Evolutionary conservation across 2,329 filamentous ascomycete genomes (phyloP).

Genomic region (Aschersonia sp.): DNA sequence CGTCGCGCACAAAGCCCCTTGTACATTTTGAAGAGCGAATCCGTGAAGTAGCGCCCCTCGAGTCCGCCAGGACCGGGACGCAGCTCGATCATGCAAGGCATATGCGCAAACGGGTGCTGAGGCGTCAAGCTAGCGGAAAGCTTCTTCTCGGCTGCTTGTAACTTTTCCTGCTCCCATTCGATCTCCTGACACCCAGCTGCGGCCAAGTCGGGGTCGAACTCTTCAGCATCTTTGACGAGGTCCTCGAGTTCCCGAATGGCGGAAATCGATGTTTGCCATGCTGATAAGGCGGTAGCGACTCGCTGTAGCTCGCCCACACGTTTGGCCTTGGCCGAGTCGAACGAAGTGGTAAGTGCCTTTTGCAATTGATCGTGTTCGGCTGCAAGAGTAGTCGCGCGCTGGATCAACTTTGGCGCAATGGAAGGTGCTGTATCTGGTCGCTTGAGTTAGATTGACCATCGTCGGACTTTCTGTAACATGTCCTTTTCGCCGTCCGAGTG

Average conservation of each 20-base stretch:
- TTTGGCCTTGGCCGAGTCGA: constrained; percentile 42
- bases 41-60: constrained; percentile 83
- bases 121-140: constrained; percentile 72
- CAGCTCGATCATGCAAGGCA: constrained; percentile 86
- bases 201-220: constrained; percentile 52
- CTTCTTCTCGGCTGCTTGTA: constrained; percentile 48
- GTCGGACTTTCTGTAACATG: too few relatives aligned
- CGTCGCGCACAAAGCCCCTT: constrained; percentile 56
- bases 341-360: constrained; percentile 33
- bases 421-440: constrained; percentile 7
- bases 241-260: constrained; percentile 38
- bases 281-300: constrained; percentile 40
- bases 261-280: constrained; percentile 40
- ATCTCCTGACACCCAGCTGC: constrained; percentile 74
- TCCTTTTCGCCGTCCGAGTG: too few relatives aligned
- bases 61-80: constrained; percentile 82
- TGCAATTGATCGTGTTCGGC: constrained; percentile 43
- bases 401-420: constrained; percentile 41
- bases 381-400: constrained; percentile 42
- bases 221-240: constrained; percentile 29
- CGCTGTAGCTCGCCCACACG: constrained; percentile 45
- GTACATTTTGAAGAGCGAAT: constrained; percentile 85
- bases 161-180: constrained; percentile 42
- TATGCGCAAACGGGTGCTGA: constrained; percentile 73
- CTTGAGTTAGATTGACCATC: too few relatives aligned